Base-by-base conservation (phyloP, 306 rosid genomes). In the Vicia sativa region DNA sequence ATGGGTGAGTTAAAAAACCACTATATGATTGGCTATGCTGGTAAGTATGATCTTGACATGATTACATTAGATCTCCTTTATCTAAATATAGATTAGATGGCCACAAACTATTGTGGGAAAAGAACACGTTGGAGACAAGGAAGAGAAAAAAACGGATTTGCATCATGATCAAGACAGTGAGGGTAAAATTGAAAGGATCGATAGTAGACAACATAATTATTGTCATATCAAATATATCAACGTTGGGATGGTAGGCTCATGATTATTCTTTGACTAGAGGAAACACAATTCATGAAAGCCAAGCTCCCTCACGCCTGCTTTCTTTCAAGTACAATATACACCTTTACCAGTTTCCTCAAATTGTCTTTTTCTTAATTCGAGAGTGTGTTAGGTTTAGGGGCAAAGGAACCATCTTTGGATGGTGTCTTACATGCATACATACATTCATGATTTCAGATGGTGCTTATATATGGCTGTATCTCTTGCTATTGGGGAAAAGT, bases 231-330 rank as follows among this genome's bases (percentile, higher is more conserved):
- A 48, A 62, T 65, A 65, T 59, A 74, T 63, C 69, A 59, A 79
- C 37, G 73, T 65, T 74, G 79, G 79, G 78, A 68, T 62, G 79
- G 69, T 74, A 59, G 76, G 70, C 64, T 54, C 77, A 82, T 80
- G 46, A 74, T 82, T 67, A 62, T 46, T 70, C 45, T 68, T 85
- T 85, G 87, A 85, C 81, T 61, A 57, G 25, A 48, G 29, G 37
- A n/a, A 65, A 67, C 70, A 63, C 65, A 39, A 41, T 63, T 76
- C 29, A 67, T 62, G 78, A 75, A 75, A 78, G 77, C 67, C 45
- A 74, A 67, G 77, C 42, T 64, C 39, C 48, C 25, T 55, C 78
- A 55, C 67, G 66, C 76, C 19, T 69, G 43, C 57, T 14, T 38
- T 35, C 68, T 71, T 74, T 74, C 21, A 46, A 46, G 53, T 15